Evolutionary conservation across 805 yeast genomes (phyloP).

Genomic region (Candida fluviatilis): DNA sequence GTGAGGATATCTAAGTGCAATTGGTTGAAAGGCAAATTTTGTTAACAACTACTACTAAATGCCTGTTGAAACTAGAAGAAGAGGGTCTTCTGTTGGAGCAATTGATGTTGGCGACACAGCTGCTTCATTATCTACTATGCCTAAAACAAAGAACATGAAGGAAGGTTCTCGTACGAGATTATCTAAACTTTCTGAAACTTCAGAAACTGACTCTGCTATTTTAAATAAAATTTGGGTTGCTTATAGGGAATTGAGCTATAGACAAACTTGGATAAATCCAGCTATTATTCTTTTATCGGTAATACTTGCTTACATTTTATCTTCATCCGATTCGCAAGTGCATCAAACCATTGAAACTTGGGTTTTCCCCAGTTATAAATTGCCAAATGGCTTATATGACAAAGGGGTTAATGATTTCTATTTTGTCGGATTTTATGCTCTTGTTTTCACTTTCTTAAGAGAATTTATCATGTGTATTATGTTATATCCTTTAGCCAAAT

Average conservation of each 20-base stretch:
- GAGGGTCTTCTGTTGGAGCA: conserved; percentile 72
- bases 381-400: conserved; percentile 68
- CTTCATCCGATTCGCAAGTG: conserved; percentile 53
- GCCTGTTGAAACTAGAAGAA: conserved; percentile 13
- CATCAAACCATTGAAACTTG: conserved; percentile 59
- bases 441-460: conserved; percentile 84
- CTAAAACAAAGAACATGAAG: conserved; percentile 40
- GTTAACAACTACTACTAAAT: background rate
- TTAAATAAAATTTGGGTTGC: conserved; percentile 53
- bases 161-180: conserved; percentile 29
- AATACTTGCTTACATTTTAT: conserved; percentile 44
- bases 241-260: conserved; percentile 52
- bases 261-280: conserved; percentile 74
- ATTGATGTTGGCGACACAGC: conserved; percentile 67
- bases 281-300: conserved; percentile 42
- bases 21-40: too few relatives aligned
- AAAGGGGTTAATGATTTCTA: conserved; percentile 82
- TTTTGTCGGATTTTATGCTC: conserved; percentile 75
- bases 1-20: too few relatives aligned
- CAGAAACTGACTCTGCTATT: conserved; percentile 46
- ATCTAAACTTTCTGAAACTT: conserved; percentile 21
- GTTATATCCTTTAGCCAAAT: conserved; percentile 65
- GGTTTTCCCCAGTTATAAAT: conserved; percentile 60
- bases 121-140: conserved; percentile 65
- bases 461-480: conserved; percentile 86